phyloP scores from a whole-genome alignment of 1,284 basidiomycete species.

The Cutaneotrichosporon mucoides region DNA sequence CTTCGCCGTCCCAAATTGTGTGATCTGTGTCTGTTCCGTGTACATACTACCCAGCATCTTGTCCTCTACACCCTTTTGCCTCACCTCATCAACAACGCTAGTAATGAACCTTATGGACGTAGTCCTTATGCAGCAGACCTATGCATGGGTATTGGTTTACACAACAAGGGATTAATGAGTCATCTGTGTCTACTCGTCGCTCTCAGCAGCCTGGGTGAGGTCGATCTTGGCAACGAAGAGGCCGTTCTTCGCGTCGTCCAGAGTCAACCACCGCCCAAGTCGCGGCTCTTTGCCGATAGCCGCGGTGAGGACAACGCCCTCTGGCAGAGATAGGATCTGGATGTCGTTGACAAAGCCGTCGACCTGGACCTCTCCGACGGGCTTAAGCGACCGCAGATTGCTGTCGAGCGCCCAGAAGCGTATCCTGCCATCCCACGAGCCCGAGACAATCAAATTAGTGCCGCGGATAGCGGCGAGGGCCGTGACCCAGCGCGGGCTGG shows the following conservation, averaged over 20 bases:
- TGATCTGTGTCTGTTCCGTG: background rate
- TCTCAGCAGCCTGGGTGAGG: conserved; percentile 11
- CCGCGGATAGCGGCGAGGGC: conserved; percentile 75
- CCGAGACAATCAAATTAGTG: conserved; percentile 86
- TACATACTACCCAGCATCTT: conserved; percentile 18
- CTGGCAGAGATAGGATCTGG: conserved; percentile 29
- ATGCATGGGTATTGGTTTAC: conserved; percentile 9
- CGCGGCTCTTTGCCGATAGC: conserved; percentile 83
- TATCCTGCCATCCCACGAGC: conserved; percentile 87
- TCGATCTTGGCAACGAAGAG: conserved; percentile 58
- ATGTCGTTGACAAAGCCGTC: conserved; percentile 79
- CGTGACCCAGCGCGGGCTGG: conserved; percentile 88
- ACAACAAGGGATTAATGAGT: background rate
- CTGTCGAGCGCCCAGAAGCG: conserved; percentile 83
- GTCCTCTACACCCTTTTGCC: background rate
- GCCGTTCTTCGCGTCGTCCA: conserved; percentile 66
- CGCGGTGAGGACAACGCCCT: conserved; percentile 64
- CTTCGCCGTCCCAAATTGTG: background rate
- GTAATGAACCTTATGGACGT: background rate
- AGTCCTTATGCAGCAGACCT: background rate
- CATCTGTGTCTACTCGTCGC: background rate
- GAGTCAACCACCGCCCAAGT: conserved; percentile 78
- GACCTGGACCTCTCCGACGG: conserved; percentile 56
- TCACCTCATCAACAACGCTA: background rate
- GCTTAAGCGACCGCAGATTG: conserved; percentile 69